Base-by-base conservation (phyloP, 2,329 filamentous ascomycete genomes). In the Niveomyces coronatus region DNA sequence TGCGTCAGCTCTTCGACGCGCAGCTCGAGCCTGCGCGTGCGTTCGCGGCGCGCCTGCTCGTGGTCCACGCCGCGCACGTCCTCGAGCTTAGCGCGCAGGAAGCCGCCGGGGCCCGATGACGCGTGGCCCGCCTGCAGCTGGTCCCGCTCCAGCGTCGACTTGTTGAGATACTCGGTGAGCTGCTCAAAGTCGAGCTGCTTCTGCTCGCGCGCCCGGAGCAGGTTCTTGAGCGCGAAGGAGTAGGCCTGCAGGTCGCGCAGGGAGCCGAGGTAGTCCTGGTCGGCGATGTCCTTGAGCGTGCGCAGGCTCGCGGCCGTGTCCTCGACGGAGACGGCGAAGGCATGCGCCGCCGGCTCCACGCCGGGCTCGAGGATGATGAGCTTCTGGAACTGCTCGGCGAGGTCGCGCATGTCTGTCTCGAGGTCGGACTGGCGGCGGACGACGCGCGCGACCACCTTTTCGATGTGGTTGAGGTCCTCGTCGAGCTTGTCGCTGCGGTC, bases 141-240 rank as follows among this genome's bases (percentile, higher is more conserved):
- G 60, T 98, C 91, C 33, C 88, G 82, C 60, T 98, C 91, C 4
- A 78, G 66, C 3, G 85, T 86, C 1, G 85, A 86, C 58, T 94
- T 94, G 63, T 85, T 85, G 38, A 95, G 82, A 60, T 96, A 96
- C 56, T 96, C 89, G 19, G 87, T 94, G 23, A 98, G 71, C 47
- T 86, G 88, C 63, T 98, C 91, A 53, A 89, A 94, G 64, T 98
- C 91, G 41, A 98, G 81, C 58, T 98, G 91, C 58, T 98, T 98
- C 64, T 93, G 87, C 64, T 98, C 91, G 24, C 91, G 81, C 2
- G 85, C 85, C 59, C 94, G 94, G 46, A 98, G 77, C 5, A 98
- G 78, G 17, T 77, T 72, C 60, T 94, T 94, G 32, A 96, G 68
- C 0, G 87, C 82, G n/a, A 75, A 65, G 47, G 87, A 89, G 61